Conservation (phyloP, 1,284 basidiomycete genomes). For the Leucocoprinus gongylophorus region DNA sequence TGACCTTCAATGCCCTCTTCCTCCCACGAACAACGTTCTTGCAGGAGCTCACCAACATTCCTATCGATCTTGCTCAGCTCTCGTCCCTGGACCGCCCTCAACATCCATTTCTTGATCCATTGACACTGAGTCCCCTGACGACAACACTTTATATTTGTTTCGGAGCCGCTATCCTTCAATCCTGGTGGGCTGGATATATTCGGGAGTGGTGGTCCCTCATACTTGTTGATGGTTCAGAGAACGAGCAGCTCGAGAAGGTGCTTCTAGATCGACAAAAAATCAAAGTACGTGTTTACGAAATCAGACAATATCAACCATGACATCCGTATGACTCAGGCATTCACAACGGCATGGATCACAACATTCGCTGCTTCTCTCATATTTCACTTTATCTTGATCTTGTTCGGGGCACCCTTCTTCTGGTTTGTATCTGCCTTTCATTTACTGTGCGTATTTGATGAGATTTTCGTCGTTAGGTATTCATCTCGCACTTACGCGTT, state of each 20-base stretch:
- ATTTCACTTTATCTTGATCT: conserved; percentile 44
- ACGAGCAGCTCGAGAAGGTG: conserved; percentile 38
- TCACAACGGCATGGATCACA: conserved; percentile 44
- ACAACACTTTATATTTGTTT: conserved; percentile 57
- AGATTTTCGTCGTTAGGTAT: conserved; percentile 32
- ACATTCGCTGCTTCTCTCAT: conserved; percentile 46
- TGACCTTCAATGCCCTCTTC: conserved; percentile 58
- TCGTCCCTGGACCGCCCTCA: conserved; percentile 57
- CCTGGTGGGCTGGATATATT: conserved; percentile 71
- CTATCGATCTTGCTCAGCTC: conserved; percentile 26
- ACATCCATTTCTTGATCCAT: conserved; percentile 53
- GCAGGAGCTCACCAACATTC: conserved; percentile 29
- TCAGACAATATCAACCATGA: neutral
- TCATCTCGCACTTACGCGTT: conserved; percentile 58
- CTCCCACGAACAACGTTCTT: conserved; percentile 55
- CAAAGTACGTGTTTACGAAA: conserved; percentile 25
- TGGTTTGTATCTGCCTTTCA: conserved; percentile 36
- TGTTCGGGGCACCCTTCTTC: conserved; percentile 72
- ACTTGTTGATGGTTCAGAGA: conserved; percentile 23
- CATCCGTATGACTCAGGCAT: conserved; percentile 28
- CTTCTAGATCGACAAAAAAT: conserved; percentile 34
- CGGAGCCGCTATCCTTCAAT: conserved; percentile 53
- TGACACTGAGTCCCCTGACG: conserved; percentile 56
- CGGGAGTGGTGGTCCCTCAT: conserved; percentile 44
- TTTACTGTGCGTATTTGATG: conserved; percentile 7